These are phyloP conservation scores for Mycosphaerella sp. DNA, from an alignment of 2,329 filamentous ascomycete species.

Conservation along the genomic window DNA sequence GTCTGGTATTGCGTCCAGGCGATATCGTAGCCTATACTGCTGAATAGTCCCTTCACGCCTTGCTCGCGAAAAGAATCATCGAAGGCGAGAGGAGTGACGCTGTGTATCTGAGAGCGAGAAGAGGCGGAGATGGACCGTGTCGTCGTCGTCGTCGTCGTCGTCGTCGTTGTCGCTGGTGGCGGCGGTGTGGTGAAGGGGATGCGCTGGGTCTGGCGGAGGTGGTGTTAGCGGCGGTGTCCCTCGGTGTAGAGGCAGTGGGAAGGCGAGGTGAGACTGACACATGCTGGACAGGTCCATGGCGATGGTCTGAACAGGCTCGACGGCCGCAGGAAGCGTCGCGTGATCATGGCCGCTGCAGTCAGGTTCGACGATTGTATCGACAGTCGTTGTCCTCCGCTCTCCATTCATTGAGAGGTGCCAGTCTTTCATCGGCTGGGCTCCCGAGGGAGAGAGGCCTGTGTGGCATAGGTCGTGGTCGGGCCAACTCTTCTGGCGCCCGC, in stretches of 20 bases:
- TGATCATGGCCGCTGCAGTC: too few species aligned
- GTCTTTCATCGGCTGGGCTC: too few species aligned
- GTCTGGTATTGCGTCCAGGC: slow-evolving; percentile 81
- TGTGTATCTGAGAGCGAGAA: slow-evolving; percentile 31
- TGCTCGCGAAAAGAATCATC: slow-evolving; percentile 42
- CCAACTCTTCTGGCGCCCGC: neutral
- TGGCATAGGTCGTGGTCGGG: neutral
- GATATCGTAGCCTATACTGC: slow-evolving; percentile 61
- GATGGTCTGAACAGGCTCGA: slow-evolving; percentile 21
- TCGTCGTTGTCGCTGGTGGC: slow-evolving; percentile 23
- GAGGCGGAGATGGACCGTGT: slow-evolving; percentile 5
- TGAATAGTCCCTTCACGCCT: slow-evolving; percentile 66
- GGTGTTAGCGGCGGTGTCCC: neutral
- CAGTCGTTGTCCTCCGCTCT: too few species aligned
- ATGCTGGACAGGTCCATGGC: slow-evolving; percentile 29
- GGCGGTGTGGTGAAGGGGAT: slow-evolving; percentile 21
- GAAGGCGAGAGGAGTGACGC: slow-evolving; percentile 45
- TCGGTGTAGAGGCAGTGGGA: neutral
- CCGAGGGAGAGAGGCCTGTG: too few species aligned
- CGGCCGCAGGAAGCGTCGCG: slow-evolving; percentile 28
- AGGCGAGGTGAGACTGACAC: slow-evolving; percentile 18
- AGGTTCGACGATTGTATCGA: too few species aligned
- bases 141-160: slow-evolving; percentile 19
- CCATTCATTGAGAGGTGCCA: too few species aligned
- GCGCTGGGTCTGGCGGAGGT: slow-evolving; percentile 7